Percentiles rank a stretch among this genome's conserved stretches.
phyloP scores from a whole-genome alignment of 345 rosid species.

The Gossypium herbaceum region DNA sequence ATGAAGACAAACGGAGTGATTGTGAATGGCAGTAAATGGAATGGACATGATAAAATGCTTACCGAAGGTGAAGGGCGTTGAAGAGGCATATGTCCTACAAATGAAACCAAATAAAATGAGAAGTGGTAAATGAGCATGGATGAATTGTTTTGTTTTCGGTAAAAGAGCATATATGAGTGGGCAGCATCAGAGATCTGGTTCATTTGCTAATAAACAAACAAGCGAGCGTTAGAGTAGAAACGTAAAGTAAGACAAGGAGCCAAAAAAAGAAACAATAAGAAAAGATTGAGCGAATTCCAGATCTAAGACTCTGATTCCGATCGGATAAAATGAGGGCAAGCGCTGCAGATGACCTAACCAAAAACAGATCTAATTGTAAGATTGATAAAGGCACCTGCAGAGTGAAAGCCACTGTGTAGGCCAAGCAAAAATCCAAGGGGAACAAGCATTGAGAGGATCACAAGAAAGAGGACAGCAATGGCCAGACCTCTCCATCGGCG shows the following conservation, averaged over 20 bases:
- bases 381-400: slow-evolving; percentile 34
- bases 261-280: neutral
- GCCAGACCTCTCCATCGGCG: slow-evolving; percentile 77
- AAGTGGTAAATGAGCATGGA: neutral
- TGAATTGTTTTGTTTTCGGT: neutral
- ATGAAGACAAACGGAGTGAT: neutral
- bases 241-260: neutral
- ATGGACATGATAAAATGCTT: slow-evolving; percentile 26
- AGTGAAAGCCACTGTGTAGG: slow-evolving; percentile 76
- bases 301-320: slow-evolving; percentile 12
- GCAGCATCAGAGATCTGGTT: slow-evolving; percentile 14
- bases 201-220: neutral
- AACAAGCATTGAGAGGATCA: slow-evolving; percentile 88
- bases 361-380: slow-evolving; percentile 29
- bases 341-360: slow-evolving; percentile 2
- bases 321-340: slow-evolving; percentile 6
- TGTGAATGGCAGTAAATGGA: neutral
- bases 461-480: slow-evolving; percentile 73
- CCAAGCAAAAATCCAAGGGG: slow-evolving; percentile 91
- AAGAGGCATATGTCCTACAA: slow-evolving; percentile 51
- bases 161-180: neutral
- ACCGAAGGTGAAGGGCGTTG: slow-evolving; percentile 47
- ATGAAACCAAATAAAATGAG: neutral
- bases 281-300: neutral
- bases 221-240: neutral